Evolutionary conservation across 805 yeast genomes (phyloP).

Genomic region (Schizosaccharomyces octosporus): DNA sequence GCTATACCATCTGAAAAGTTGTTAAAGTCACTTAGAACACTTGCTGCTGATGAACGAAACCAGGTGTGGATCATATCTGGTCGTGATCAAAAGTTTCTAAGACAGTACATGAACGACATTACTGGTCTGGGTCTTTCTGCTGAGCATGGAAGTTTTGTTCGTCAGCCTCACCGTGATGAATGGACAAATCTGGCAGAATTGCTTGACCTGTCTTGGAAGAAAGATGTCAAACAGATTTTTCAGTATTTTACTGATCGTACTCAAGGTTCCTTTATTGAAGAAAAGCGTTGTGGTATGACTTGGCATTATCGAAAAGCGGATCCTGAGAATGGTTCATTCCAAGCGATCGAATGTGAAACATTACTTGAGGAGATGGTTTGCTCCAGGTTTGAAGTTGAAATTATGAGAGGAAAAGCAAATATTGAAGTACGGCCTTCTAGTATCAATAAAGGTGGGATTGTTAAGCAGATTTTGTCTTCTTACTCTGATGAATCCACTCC

Average conservation of each 20-base stretch:
- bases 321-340: slow-evolving; percentile 76
- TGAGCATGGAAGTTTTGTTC: slow-evolving; percentile 91
- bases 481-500: slow-evolving; percentile 22
- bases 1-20: slow-evolving; percentile 76
- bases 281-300: slow-evolving; percentile 76
- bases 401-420: slow-evolving; percentile 92
- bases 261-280: slow-evolving; percentile 70
- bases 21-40: slow-evolving; percentile 28
- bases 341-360: slow-evolving; percentile 48
- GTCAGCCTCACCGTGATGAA: slow-evolving; percentile 25
- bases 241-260: slow-evolving; percentile 60
- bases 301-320: slow-evolving; percentile 96
- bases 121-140: slow-evolving; percentile 62
- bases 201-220: slow-evolving; percentile 86
- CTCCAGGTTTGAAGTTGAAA: slow-evolving; percentile 56
- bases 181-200: slow-evolving; percentile 75
- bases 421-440: slow-evolving; percentile 89
- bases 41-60: slow-evolving; percentile 55
- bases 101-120: slow-evolving; percentile 61
- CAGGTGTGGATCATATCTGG: slow-evolving; percentile 91
- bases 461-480: slow-evolving; percentile 41
- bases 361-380: slow-evolving; percentile 38
- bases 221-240: slow-evolving; percentile 51
- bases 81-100: slow-evolving; percentile 73
- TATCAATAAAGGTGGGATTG: slow-evolving; percentile 93